phyloP scores from a whole-genome alignment of 306 rosid species.

The Luffa acutangula region DNA sequence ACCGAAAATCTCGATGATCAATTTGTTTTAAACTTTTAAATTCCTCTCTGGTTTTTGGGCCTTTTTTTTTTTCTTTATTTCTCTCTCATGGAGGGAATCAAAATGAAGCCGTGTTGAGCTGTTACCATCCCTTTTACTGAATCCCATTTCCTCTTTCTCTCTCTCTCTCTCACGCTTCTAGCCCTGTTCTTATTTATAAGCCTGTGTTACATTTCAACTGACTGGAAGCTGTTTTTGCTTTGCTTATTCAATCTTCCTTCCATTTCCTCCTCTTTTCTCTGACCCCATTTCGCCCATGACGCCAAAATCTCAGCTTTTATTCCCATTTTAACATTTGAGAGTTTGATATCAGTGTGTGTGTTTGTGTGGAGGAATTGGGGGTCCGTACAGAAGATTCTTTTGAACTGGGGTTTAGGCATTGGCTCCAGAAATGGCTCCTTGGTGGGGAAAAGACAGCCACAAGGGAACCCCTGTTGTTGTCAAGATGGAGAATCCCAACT shows the following conservation, averaged over 20 bases:
- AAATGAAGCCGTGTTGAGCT: conserved; percentile 75
- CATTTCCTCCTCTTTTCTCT: conserved; percentile 14
- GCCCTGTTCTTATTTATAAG: conserved; percentile 20
- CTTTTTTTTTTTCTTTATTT: neutral
- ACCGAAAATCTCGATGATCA: neutral
- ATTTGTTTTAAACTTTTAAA: neutral
- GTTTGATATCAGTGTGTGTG: neutral
- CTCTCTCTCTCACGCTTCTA: neutral
- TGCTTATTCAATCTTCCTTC: neutral
- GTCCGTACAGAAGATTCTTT: neutral
- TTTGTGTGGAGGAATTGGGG: neutral
- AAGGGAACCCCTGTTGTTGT: conserved; percentile 89
- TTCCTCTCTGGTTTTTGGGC: neutral
- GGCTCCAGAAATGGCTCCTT: conserved; percentile 43
- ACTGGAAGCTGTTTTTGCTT: conserved; percentile 18
- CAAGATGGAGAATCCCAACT: conserved; percentile 93
- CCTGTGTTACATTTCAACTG: conserved; percentile 20
- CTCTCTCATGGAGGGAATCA: conserved; percentile 18
- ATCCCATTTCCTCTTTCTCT: conserved; percentile 5
- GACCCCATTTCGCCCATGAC: conserved; percentile 36
- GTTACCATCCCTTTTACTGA: conserved; percentile 27
- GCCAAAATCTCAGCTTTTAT: conserved; percentile 15
- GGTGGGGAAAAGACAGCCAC: conserved; percentile 65
- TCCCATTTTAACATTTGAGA: neutral
- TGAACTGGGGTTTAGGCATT: conserved; percentile 27